A percentile compares a stretch with the other conserved stretches of the same genome.
These are phyloP conservation scores for Rhodotorula kratochvilovae DNA, from an alignment of 768 basidiomycete genomes.

Conservation along the genomic window DNA sequence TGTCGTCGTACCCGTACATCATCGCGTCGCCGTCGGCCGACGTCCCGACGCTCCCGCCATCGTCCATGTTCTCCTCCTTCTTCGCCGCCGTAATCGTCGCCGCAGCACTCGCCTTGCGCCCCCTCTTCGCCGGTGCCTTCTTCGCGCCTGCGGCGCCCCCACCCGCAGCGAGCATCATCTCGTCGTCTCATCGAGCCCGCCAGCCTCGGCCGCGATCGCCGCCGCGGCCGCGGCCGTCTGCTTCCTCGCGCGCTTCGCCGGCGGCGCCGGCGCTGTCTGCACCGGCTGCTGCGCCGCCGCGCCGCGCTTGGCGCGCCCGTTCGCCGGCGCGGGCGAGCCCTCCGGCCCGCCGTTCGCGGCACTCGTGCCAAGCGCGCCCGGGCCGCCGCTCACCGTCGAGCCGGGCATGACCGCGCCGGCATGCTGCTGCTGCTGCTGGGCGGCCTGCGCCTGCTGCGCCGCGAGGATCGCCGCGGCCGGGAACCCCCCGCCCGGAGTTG, in stretches of 20 bases:
- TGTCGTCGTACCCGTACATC: constrained; percentile 2
- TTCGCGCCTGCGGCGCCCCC: neutral
- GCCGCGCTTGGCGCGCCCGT: constrained; percentile 4
- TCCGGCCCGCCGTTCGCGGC: neutral
- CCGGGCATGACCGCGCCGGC: constrained; percentile 7
- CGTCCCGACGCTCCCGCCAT: constrained; percentile 7
- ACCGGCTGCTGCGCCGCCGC: neutral
- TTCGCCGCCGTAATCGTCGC: neutral
- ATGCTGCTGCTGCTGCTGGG: neutral
- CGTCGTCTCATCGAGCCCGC: constrained; percentile 5
- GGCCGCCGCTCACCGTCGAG: neutral
- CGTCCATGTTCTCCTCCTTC: constrained; percentile 8
- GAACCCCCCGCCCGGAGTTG: constrained; percentile 34
- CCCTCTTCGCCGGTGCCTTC: neutral
- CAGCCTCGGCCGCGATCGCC: constrained; percentile 8
- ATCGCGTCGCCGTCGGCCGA: neutral
- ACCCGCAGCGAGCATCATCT: neutral
- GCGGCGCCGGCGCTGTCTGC: neutral
- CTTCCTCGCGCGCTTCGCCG: constrained; percentile 15
- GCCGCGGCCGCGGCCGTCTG: constrained; percentile 15
- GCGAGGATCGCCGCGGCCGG: constrained; percentile 29
- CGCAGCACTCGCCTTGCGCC: neutral
- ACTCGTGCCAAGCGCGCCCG: neutral
- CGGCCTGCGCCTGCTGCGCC: constrained; percentile 9
- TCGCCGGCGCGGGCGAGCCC: constrained; percentile 2